These are phyloP conservation scores for Solanum corneliomulleri DNA, from an alignment of 257 asterid genomes.

Conservation along the genomic window DNA sequence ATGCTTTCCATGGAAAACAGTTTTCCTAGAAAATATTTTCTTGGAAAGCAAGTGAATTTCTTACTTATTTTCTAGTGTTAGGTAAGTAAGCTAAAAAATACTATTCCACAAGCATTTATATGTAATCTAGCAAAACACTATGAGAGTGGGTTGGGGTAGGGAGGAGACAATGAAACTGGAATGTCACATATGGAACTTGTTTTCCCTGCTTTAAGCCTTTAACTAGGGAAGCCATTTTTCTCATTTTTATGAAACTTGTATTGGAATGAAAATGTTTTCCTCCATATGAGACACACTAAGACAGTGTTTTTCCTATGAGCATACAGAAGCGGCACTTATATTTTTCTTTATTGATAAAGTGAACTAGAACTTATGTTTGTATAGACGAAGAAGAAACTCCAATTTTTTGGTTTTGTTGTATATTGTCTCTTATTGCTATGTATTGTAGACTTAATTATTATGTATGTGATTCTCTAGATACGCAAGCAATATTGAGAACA, in stretches of 20 bases:
- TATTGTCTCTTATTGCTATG: neutral
- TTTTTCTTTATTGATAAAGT: neutral
- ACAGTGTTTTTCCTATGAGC: neutral
- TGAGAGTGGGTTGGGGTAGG: neutral
- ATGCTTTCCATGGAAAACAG: neutral
- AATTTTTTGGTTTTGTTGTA: neutral
- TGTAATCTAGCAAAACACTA: neutral
- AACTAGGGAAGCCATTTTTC: neutral
- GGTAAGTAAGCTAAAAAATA: neutral
- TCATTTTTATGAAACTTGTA: neutral
- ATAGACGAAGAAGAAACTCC: neutral
- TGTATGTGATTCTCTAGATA: slow-evolving; percentile 44
- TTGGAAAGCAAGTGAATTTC: neutral
- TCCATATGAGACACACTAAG: neutral
- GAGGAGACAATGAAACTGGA: neutral
- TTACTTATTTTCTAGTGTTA: neutral
- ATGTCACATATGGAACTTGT: neutral
- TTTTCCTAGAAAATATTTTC: neutral
- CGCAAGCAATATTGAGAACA: slow-evolving; percentile 79
- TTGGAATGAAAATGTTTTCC: neutral
- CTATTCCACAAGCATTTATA: neutral
- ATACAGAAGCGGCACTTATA: neutral
- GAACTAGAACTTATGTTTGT: neutral
- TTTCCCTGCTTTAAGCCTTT: neutral
- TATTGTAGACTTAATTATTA: neutral